Base-by-base conservation (phyloP, 1,284 basidiomycete genomes). In the Apiotrichum montevideense region DNA sequence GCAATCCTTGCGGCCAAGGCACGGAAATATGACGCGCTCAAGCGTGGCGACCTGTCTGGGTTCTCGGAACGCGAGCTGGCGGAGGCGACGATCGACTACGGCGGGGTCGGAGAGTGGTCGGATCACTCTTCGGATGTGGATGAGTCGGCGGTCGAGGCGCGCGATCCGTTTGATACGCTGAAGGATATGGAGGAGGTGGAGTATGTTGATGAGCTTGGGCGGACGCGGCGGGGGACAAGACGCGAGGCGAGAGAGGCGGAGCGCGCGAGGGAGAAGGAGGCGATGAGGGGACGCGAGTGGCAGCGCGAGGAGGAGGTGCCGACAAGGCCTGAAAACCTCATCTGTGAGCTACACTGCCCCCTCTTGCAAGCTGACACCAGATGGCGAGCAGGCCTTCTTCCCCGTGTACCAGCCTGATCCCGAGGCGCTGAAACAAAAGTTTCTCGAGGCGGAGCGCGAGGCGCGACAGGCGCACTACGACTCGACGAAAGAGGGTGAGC, bases 81-180 rank as follows among this genome's bases (percentile, higher is more conserved):
- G 46, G 79, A 82, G 21, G 76, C 90, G 9, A 77, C 91, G 51
- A 88, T 98, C 5, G 92, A 98, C 88, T 92, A 92, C 68, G 89
- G 93, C 56, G 41, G 79, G 81, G 9, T 87, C 86, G 70, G 74
- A 1, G 79, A 79, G 39, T 66, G 67, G 57, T 71, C 69, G 0
- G 69, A 71, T 43, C 58, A 67, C 55, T 67, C 68, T 39, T 69
- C 63, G 9, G 69, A 74, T 41, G 62, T 63, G 13, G 72, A 71
- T 52, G 72, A 72, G 54, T 68, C 67, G 6, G 67, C 64, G 11
- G 11, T 47, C 34, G 84, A 87, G 14, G 41, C n/a, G 8, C 11
- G 41, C 14, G 41, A 42, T 42, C 29, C 50, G 59, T 56, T 56
- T 29, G 58, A 59, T 7, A 46, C 54, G 48, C 53, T 61, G 40